These are phyloP conservation scores for Luvunga scandens DNA, from an alignment of 345 rosid species.

Conservation along the genomic window DNA sequence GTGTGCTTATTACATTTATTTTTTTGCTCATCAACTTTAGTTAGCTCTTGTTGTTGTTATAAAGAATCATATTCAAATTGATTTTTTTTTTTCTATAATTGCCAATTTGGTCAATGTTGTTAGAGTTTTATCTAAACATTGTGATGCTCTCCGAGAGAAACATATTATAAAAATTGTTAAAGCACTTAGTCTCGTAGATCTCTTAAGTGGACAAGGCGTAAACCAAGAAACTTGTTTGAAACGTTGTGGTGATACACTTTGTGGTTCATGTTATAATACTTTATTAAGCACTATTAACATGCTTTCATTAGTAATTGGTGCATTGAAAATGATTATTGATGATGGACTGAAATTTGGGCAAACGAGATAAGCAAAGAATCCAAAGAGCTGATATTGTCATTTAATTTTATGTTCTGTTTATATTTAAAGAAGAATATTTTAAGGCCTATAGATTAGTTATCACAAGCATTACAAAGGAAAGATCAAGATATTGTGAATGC, in stretches of 20 bases:
- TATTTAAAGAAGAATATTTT: background rate
- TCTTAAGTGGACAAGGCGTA: background rate
- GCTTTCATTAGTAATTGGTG: background rate
- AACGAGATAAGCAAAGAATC: background rate
- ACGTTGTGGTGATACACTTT: background rate
- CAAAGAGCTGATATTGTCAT: background rate
- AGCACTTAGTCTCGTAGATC: background rate
- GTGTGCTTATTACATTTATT: background rate
- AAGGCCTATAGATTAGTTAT: background rate
- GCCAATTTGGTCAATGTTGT: background rate
- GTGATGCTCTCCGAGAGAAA: background rate
- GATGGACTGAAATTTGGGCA: background rate
- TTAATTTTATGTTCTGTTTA: constrained; percentile 9
- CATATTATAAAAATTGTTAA: background rate
- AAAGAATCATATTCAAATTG: background rate
- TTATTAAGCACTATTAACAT: background rate
- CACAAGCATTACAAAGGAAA: background rate
- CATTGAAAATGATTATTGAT: background rate
- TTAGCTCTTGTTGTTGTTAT: background rate
- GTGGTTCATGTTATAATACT: background rate
- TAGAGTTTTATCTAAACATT: background rate
- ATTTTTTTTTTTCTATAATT: background rate
- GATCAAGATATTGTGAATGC: background rate
- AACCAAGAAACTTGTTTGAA: constrained; percentile 6
- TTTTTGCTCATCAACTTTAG: constrained; percentile 9